Conservation (phyloP, 441 rosid species). For the Adansonia grandidieri region DNA sequence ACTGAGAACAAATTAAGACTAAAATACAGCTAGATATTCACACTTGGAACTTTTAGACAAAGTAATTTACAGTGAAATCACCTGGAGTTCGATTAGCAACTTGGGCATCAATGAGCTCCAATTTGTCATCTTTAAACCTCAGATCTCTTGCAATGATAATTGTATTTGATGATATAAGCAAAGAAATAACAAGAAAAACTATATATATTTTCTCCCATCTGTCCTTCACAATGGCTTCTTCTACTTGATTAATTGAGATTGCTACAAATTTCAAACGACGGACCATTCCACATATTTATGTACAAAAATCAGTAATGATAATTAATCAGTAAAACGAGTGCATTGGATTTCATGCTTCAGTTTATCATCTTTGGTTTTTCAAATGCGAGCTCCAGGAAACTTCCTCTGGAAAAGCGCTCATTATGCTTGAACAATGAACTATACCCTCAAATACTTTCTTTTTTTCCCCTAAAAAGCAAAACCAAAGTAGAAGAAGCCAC, state of each 20-base stretch:
- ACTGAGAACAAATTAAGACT: not conserved
- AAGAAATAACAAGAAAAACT: not conserved
- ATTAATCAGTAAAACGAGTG: not conserved
- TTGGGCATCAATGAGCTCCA: not conserved
- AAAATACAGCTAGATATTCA: not conserved
- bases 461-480: not conserved
- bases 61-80: not conserved
- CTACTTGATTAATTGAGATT: not conserved
- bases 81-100: not conserved
- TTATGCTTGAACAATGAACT: constrained; percentile 12
- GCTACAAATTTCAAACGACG: not conserved
- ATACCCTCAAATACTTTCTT: not conserved
- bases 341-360: not conserved
- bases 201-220: not conserved
- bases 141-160: not conserved
- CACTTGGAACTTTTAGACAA: not conserved
- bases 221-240: not conserved
- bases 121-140: not conserved
- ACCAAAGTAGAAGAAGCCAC: not conserved
- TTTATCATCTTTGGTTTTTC: not conserved
- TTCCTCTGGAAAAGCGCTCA: not conserved
- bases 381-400: constrained; percentile 19
- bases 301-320: not conserved
- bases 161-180: not conserved
- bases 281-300: constrained; percentile 3